Conservation (phyloP, 1,139 yeast species). For the Meyerozyma carpophila region DNA sequence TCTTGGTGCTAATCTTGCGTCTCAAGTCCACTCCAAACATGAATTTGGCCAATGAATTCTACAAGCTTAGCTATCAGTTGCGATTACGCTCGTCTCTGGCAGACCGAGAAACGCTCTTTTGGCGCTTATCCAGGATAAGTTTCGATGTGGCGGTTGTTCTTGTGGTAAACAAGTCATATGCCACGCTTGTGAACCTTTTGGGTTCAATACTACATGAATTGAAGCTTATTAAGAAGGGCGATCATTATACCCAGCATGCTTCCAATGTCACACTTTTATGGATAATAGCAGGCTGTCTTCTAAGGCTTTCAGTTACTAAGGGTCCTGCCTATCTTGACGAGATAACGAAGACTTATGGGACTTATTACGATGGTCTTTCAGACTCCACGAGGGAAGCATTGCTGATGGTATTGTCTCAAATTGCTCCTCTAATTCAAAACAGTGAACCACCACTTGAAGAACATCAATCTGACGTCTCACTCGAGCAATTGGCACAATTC, state of each 20-base stretch:
- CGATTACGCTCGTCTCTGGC: constrained; percentile 14
- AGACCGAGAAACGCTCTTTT: constrained; percentile 2
- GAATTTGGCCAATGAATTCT: constrained; percentile 33
- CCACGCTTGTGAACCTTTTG: constrained; percentile 7
- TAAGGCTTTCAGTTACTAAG: background rate
- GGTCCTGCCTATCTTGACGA: background rate
- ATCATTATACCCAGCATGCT: background rate
- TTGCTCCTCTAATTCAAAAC: background rate
- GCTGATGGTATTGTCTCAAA: background rate
- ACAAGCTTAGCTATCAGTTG: constrained; percentile 35
- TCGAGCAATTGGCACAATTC: background rate
- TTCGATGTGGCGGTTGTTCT: constrained; percentile 9
- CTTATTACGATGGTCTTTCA: background rate
- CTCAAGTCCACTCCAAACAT: constrained; percentile 35
- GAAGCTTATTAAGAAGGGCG: background rate
- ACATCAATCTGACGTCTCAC: background rate
- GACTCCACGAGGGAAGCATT: background rate
- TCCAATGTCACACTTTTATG: constrained; percentile 6
- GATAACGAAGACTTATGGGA: background rate
- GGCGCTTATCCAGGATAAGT: constrained; percentile 7
- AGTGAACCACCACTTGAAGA: background rate
- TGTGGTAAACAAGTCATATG: constrained; percentile 6
- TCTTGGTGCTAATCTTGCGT: constrained; percentile 27
- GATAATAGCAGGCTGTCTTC: constrained; percentile 3
- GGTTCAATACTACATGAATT: constrained; percentile 5